Evolutionary conservation across 2,329 filamentous ascomycete species (phyloP).

Genomic region (Trichoderma sp.): DNA sequence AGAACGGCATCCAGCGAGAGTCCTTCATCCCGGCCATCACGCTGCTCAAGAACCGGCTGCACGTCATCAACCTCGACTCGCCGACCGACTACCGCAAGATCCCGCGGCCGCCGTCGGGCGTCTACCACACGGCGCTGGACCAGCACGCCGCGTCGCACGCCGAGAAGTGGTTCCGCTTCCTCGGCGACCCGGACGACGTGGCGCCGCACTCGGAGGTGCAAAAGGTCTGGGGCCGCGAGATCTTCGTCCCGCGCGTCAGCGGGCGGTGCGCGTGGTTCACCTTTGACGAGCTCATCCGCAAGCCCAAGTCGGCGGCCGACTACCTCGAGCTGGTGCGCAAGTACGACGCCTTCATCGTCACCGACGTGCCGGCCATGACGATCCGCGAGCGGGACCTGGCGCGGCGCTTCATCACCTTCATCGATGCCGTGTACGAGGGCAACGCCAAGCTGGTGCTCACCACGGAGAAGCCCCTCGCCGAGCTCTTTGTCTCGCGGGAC

Average conservation of each 20-base stretch:
- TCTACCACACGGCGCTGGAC: conserved; percentile 90
- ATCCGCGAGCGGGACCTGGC: conserved; percentile 83
- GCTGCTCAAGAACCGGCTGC: conserved; percentile 79
- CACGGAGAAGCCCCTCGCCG: conserved; percentile 77
- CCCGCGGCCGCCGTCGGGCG: conserved; percentile 84
- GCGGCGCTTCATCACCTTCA: conserved; percentile 92
- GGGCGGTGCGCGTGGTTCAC: conserved; percentile 88
- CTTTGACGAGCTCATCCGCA: conserved; percentile 87
- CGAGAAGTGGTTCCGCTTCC: conserved; percentile 92
- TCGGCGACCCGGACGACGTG: conserved; percentile 80
- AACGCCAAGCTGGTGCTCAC: conserved; percentile 95
- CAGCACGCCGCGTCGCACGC: conserved; percentile 76
- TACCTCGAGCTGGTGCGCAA: conserved; percentile 88
- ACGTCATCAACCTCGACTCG: conserved; percentile 92
- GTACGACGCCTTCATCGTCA: conserved; percentile 92
- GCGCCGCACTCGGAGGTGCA: conserved; percentile 76
- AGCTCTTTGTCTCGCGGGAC: conserved; percentile 78
- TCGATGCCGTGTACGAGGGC: conserved; percentile 91
- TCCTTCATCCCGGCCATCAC: conserved; percentile 96
- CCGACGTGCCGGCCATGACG: conserved; percentile 90
- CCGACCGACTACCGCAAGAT: conserved; percentile 98
- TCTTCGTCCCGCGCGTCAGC: conserved; percentile 83
- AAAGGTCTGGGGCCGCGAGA: conserved; percentile 88
- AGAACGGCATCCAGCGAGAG: conserved; percentile 94
- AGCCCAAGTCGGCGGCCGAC: conserved; percentile 88